Conservation (phyloP, 331 rosid species). For the Telfairia occidentalis region DNA sequence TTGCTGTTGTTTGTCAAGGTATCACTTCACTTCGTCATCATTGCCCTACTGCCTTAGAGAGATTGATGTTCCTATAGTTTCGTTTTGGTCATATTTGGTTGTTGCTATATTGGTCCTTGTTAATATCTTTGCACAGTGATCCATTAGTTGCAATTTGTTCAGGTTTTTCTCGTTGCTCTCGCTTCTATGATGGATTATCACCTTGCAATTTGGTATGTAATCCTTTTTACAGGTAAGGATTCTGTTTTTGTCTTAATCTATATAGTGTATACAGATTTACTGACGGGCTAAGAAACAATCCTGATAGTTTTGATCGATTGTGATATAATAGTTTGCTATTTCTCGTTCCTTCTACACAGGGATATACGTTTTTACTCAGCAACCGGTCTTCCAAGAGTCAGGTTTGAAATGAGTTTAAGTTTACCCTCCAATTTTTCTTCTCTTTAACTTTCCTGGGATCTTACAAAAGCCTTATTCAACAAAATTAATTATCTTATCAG, state of each 20-base stretch:
- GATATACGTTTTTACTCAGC: constrained; percentile 63
- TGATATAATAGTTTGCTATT: constrained; percentile 12
- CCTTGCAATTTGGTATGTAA: constrained; percentile 59
- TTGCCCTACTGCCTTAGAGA: background rate
- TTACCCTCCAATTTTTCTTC: background rate
- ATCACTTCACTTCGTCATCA: background rate
- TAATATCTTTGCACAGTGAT: constrained; percentile 10
- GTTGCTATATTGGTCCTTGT: background rate
- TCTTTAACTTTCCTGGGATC: background rate
- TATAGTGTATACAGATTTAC: background rate
- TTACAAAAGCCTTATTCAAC: background rate
- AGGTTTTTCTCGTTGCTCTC: constrained; percentile 62
- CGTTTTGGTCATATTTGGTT: background rate
- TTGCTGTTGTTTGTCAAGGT: constrained; percentile 71
- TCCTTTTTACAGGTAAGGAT: constrained; percentile 53
- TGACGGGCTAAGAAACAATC: background rate
- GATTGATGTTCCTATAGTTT: background rate
- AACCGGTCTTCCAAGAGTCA: constrained; percentile 57
- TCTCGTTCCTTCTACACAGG: constrained; percentile 33
- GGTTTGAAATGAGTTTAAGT: constrained; percentile 30
- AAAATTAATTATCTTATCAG: background rate
- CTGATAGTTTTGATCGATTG: background rate
- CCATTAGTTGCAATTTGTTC: constrained; percentile 21
- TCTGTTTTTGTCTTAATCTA: constrained; percentile 9
- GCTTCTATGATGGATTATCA: constrained; percentile 62